A percentile compares a stretch with the other conserved stretches of the same genome.
Evolutionary conservation across 164 flowering plant species (phyloP).

Genomic region (Macadamia tetraphylla): DNA sequence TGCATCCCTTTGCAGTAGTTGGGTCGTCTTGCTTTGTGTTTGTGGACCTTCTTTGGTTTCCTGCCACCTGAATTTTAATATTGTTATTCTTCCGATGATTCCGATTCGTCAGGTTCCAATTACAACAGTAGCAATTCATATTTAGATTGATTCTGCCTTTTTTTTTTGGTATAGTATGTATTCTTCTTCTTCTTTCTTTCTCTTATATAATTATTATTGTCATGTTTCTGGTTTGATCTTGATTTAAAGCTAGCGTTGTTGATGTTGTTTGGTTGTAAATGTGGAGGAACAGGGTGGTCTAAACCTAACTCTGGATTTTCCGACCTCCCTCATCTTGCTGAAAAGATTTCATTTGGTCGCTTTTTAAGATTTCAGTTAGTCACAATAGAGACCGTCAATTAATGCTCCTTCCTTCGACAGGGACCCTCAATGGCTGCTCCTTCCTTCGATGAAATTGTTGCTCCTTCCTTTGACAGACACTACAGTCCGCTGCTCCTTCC

Average conservation of each 20-base stretch:
- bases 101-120: constrained; percentile 17
- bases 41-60: constrained; percentile 59
- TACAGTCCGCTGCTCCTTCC: no score
- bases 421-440: no score
- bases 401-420: no score
- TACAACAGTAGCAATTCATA: constrained; percentile 19
- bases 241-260: background rate
- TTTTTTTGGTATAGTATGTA: constrained; percentile 7
- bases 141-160: constrained; percentile 20
- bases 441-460: no score
- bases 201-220: background rate
- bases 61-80: constrained; percentile 27
- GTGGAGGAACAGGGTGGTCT: background rate
- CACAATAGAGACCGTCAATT: no score
- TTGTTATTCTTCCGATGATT: constrained; percentile 13
- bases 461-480: no score
- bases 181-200: background rate
- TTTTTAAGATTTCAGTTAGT: no score
- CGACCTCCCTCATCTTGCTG: no score
- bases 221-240: background rate
- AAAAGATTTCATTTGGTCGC: no score
- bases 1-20: constrained; percentile 68
- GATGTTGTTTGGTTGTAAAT: background rate
- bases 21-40: constrained; percentile 54
- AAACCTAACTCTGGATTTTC: no score